Conservation (phyloP, 345 rosid species). For the Syzygium oleosum region DNA sequence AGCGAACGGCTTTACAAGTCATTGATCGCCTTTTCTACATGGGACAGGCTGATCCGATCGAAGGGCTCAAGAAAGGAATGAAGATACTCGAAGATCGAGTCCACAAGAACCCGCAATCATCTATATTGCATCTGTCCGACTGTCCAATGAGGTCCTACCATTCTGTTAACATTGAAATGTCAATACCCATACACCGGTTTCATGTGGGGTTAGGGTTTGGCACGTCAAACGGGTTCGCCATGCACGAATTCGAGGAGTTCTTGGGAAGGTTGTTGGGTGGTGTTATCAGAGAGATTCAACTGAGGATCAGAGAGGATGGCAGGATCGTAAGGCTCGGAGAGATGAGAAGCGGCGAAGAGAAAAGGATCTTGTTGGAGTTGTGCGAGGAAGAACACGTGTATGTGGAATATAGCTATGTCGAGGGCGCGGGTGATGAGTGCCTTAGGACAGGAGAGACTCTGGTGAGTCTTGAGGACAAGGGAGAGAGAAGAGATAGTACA, state of each 20-base stretch:
- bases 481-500: conserved; percentile 24
- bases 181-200: conserved; percentile 57
- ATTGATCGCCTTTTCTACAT: conserved; percentile 74
- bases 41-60: conserved; percentile 69
- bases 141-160: conserved; percentile 53
- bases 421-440: conserved; percentile 47
- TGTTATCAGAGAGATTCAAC: conserved; percentile 46
- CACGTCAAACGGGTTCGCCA: conserved; percentile 55
- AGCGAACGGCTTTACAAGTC: conserved; percentile 63
- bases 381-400: conserved; percentile 30
- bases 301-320: conserved; percentile 61
- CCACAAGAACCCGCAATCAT: conserved; percentile 56
- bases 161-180: conserved; percentile 28
- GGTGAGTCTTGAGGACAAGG: conserved; percentile 33
- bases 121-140: conserved; percentile 63
- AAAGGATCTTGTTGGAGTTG: conserved; percentile 45
- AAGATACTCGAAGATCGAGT: conserved; percentile 75
- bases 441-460: conserved; percentile 50
- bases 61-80: conserved; percentile 71
- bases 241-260: conserved; percentile 79
- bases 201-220: conserved; percentile 76
- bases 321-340: conserved; percentile 48
- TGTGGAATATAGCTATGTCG: conserved; percentile 61
- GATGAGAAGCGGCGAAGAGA: conserved; percentile 61
- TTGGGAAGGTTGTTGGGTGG: conserved; percentile 52